phyloP scores from a whole-genome alignment of 768 basidiomycete species.

The Hypsizygus marmoreus region DNA sequence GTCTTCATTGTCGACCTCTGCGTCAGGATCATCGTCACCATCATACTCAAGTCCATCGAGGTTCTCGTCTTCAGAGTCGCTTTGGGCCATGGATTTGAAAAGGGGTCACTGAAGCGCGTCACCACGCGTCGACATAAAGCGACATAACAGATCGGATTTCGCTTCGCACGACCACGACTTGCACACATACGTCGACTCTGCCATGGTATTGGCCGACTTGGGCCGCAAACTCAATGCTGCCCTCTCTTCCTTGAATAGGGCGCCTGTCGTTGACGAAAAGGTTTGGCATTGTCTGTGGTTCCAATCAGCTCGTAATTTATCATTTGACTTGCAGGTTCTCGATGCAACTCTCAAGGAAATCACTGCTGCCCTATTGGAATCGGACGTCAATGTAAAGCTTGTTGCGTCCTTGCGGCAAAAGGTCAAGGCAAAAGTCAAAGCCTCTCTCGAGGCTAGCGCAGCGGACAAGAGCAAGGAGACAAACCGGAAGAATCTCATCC shows the following conservation, averaged over 20 bases:
- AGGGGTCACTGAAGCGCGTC: background rate
- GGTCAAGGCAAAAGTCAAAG: conserved; percentile 89
- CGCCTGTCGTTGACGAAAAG: conserved; percentile 90
- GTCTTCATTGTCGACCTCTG: conserved; percentile 59
- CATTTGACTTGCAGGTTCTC: conserved; percentile 62
- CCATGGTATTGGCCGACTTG: conserved; percentile 95
- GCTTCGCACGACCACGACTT: conserved; percentile 26
- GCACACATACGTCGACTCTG: conserved; percentile 23
- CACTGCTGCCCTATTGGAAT: conserved; percentile 89
- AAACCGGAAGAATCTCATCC: conserved; percentile 85
- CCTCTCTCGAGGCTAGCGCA: conserved; percentile 63
- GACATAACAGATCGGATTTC: background rate
- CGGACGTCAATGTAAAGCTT: conserved; percentile 98
- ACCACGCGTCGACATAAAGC: no score
- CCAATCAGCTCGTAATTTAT: conserved; percentile 7
- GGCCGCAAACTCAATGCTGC: conserved; percentile 94
- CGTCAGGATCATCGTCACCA: conserved; percentile 45
- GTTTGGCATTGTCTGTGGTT: conserved; percentile 38
- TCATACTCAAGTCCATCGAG: conserved; percentile 64
- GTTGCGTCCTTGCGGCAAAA: conserved; percentile 85
- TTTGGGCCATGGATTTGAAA: conserved; percentile 43
- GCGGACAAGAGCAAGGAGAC: conserved; percentile 76
- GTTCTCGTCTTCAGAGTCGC: conserved; percentile 66
- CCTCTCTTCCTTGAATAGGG: conserved; percentile 84
- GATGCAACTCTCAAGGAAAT: conserved; percentile 95